A percentile compares a stretch with the other conserved stretches of the same genome.
Conservation (phyloP, 495 filamentous ascomycete species). For the Filosporella fistucella region DNA sequence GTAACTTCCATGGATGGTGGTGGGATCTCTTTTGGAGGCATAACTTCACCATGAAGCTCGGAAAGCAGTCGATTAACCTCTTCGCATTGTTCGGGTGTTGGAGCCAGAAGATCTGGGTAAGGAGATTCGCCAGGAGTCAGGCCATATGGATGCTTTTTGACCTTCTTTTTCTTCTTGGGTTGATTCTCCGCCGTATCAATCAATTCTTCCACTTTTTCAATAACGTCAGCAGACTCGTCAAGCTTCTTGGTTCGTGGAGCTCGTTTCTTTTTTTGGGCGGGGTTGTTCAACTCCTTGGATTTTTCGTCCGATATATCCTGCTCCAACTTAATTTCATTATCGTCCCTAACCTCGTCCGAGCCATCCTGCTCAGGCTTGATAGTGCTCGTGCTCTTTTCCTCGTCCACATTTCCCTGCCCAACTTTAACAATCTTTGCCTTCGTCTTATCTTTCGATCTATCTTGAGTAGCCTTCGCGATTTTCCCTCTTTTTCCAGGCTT, state of each 20-base stretch:
- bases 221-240: background rate
- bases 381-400: too few relatives aligned
- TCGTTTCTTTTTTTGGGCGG: background rate
- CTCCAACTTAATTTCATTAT: background rate
- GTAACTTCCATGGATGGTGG: constrained; percentile 72
- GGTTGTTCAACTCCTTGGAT: background rate
- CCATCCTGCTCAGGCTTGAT: constrained; percentile 1
- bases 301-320: too few relatives aligned
- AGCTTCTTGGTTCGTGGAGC: background rate
- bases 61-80: constrained; percentile 68
- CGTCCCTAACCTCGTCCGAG: background rate
- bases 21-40: constrained; percentile 63
- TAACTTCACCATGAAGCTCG: constrained; percentile 53
- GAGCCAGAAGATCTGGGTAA: constrained; percentile 63
- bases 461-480: background rate
- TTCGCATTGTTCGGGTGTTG: constrained; percentile 68
- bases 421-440: too few relatives aligned
- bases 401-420: too few relatives aligned
- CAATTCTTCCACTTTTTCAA: too few relatives aligned
- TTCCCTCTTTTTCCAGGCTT: background rate
- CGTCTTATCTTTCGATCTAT: too few relatives aligned
- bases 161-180: constrained; percentile 2
- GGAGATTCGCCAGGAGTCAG: constrained; percentile 51
- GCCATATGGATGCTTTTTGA: constrained; percentile 38
- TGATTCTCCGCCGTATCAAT: background rate